Evolutionary conservation across 176 grass and related monocot genomes (phyloP), one percentile per base, ranked within the genome.

Genomic region (Elaeis guineensis): DNA sequence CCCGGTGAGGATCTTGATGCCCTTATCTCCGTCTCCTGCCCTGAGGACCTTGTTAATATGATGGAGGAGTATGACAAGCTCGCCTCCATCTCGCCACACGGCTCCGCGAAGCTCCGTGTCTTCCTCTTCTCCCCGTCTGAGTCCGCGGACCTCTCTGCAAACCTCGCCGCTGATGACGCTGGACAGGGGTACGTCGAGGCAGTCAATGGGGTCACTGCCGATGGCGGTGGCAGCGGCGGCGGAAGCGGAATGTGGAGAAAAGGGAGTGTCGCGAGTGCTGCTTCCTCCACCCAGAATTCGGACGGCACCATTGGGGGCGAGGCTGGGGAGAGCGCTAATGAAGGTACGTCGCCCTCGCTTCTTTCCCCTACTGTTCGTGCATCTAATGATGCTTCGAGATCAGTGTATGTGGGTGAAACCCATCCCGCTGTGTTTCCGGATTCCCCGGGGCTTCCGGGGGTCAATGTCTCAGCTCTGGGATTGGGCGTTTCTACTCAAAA

Each of bases 51-150:
- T 66, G 79, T 78, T 11, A 95, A 95, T 66, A 95, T 95, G 90
- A 63, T 95, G 64, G 90, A 95, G 62, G 90, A 95, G 85, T 86
- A 95, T 70, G 86, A 86, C 54, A 95, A 95, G 73, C 79, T 95
- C 9, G 76, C 74, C 55, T 54, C 76, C 49, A 57, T 70, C 4
- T 75, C 73, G 19, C 71, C 76, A 14, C 82, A 83, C 21, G 90
- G 86, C 54, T 95, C 86, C 52, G 82, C 90, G 19, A 95, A 95
- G 69, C 75, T 95, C 22, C 83, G 86, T 15, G 75, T 87, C 8
- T 96, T 96, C 80, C 83, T 96, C 18, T 82, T 90, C 81, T 74
- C 83, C 62, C 77, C 70, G 4, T 66, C 58, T 18, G 90, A 84
- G 55, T 6, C 51, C 22, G 25, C 50, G 16, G 69, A 49, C 32